Base-by-base conservation (phyloP, 2,329 filamentous ascomycete genomes). In the Claviceps sp. region DNA sequence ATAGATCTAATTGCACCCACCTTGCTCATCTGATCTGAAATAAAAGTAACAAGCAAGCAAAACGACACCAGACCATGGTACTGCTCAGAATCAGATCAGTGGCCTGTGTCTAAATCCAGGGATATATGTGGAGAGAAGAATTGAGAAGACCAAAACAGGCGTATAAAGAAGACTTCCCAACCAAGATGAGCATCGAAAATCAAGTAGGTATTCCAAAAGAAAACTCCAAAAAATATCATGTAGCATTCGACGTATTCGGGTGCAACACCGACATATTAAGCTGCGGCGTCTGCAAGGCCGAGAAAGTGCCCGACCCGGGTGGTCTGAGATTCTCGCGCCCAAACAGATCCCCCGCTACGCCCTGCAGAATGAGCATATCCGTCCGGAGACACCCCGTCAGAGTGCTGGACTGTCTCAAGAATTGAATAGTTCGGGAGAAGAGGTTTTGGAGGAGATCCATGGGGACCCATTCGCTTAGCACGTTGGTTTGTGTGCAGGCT, bases 331-430 rank as follows among this genome's bases (percentile, higher is more conserved):
- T 66, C 37, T 56, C 54, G 37, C 60, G 42, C 13, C 50, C 37
- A 48, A 70, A 71, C n/a, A 79, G 65, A 37, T 73, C 68, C n/a
- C 68, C 62, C 48, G 76, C 68, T 4, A 81, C 62, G 6, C 73
- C 74, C 55, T 77, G 70, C 14, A 96, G 74, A 54, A 96, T 93
- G 50, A 78, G 76, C 63, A 85, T 79, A 64, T 96, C 89, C 47
- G 80, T 79, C 47, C 71, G 68, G 6, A 96, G 77, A 7, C 87
- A 85, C 47, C 88, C 89, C 0, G 87, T 87, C 24, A 86, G 84
- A 7, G 83, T 78, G 37, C 81, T 75, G 34, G 87, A 82, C 53
- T 84, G 73, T 46, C 76, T 70, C 50, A 97, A 76, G 64, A 96
- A 91, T 2, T 68, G 66, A 56, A 95, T 89, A 0, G 91, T 97